phyloP scores from a whole-genome alignment of 1,284 basidiomycete genomes.

The Golubevia sp. region DNA sequence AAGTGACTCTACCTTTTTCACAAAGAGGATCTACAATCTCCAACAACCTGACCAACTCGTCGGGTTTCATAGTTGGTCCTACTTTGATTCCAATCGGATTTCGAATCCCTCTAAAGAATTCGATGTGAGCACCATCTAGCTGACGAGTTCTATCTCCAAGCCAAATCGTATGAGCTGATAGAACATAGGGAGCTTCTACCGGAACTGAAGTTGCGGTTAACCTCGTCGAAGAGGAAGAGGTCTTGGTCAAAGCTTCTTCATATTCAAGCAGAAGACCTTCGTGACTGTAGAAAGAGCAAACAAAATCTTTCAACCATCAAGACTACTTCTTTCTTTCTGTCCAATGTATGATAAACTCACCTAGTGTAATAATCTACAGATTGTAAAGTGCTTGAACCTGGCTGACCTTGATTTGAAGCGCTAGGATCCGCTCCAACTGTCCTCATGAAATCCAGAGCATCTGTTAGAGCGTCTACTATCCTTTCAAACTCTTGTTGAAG shows the following conservation, averaged over 20 bases:
- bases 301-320: background rate
- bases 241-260: slow-evolving; percentile 86
- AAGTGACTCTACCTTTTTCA: slow-evolving; percentile 80
- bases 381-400: slow-evolving; percentile 71
- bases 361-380: slow-evolving; percentile 94
- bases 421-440: slow-evolving; percentile 73
- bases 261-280: slow-evolving; percentile 92
- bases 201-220: slow-evolving; percentile 6
- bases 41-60: slow-evolving; percentile 80
- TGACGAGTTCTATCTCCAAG: slow-evolving; percentile 96
- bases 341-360: slow-evolving; percentile 63
- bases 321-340: background rate
- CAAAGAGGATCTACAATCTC: slow-evolving; percentile 84
- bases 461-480: slow-evolving; percentile 81
- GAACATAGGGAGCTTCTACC: slow-evolving; percentile 70
- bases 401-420: slow-evolving; percentile 66
- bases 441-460: slow-evolving; percentile 89
- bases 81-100: slow-evolving; percentile 98
- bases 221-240: slow-evolving; percentile 15
- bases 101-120: slow-evolving; percentile 77
- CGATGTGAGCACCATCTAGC: slow-evolving; percentile 88
- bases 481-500: slow-evolving; percentile 79
- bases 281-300: slow-evolving; percentile 68
- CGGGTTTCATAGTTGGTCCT: slow-evolving; percentile 80
- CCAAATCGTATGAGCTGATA: slow-evolving; percentile 93